Conservation (phyloP, 2,329 filamentous ascomycete species). For the Fusarium anthophilum region DNA sequence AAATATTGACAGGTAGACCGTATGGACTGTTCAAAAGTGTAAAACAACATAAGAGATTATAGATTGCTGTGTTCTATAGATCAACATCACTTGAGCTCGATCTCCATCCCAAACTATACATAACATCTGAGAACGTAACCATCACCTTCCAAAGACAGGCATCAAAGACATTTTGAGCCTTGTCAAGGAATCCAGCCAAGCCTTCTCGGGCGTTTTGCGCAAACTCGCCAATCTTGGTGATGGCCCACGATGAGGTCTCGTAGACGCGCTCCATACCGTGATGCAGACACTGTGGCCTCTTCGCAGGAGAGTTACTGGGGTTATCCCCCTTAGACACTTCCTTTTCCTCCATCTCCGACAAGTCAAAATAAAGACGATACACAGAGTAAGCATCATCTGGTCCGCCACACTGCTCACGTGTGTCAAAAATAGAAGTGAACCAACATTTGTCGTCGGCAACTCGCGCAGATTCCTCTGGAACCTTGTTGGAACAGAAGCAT, state of each 20-base stretch:
- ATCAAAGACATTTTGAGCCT: slow-evolving; percentile 5
- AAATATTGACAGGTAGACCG: not conserved
- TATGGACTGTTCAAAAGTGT: not conserved
- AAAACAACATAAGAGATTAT: not conserved
- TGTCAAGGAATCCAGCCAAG: not conserved
- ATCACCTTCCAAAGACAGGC: slow-evolving; percentile 1
- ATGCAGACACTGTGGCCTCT: not conserved
- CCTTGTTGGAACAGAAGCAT: not conserved
- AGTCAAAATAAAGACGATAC: not conserved
- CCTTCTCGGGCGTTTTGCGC: not conserved
- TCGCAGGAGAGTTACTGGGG: not conserved
- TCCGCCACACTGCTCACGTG: not conserved
- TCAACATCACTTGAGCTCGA: not conserved
- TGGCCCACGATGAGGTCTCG: not conserved
- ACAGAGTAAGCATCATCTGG: not conserved
- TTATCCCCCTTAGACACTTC: not conserved
- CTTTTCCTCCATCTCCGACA: not conserved
- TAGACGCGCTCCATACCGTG: not conserved
- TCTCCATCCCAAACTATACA: not conserved
- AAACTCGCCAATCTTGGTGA: not conserved
- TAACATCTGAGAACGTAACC: not conserved
- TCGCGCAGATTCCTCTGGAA: not conserved
- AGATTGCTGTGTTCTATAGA: not conserved
- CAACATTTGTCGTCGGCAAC: not conserved
- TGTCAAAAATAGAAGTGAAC: not conserved